Evolutionary conservation across 805 yeast genomes (phyloP).

Genomic region (Suhomyces xylopsoci): DNA sequence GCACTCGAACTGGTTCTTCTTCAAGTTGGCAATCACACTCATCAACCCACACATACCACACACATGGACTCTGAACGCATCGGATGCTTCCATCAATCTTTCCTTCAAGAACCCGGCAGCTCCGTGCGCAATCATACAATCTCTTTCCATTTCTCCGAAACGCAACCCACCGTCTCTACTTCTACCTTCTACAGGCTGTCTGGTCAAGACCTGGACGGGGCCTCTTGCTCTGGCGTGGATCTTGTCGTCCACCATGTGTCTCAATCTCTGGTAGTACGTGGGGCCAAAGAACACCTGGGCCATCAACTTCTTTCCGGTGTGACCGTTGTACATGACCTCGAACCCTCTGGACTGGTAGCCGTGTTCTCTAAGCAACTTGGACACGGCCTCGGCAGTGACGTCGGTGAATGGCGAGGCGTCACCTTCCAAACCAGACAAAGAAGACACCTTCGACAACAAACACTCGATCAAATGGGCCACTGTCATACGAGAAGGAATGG

Average conservation of each 20-base stretch:
- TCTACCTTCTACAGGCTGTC: conserved; percentile 99
- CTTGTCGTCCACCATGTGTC: conserved; percentile 99
- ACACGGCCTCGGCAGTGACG: conserved; percentile 96
- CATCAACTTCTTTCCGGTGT: conserved; percentile 96
- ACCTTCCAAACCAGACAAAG: conserved; percentile 95
- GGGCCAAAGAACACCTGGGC: conserved; percentile 99
- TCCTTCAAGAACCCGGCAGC: conserved; percentile 98
- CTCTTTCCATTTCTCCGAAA: conserved; percentile 99
- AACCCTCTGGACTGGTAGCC: conserved; percentile 98
- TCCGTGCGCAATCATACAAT: conserved; percentile 99
- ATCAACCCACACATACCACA: conserved; percentile 98
- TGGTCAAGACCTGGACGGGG: conserved; percentile 94
- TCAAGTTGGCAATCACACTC: conserved; percentile 95
- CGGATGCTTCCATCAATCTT: conserved; percentile 98
- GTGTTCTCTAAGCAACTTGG: conserved; percentile 86
- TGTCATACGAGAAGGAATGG: conserved; percentile 99
- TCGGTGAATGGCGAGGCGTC: conserved; percentile 99
- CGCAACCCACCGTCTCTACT: conserved; percentile 99
- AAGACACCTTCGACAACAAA: conserved; percentile 89
- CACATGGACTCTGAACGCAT: conserved; percentile 95
- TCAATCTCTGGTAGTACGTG: conserved; percentile 95
- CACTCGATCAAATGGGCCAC: conserved; percentile 99
- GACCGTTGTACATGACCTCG: conserved; percentile 98
- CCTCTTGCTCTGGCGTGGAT: conserved; percentile 99
- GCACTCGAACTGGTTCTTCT: conserved; percentile 97